phyloP scores from a whole-genome alignment of 352 stramenopile species.

The Elongisporangium undulatum region DNA sequence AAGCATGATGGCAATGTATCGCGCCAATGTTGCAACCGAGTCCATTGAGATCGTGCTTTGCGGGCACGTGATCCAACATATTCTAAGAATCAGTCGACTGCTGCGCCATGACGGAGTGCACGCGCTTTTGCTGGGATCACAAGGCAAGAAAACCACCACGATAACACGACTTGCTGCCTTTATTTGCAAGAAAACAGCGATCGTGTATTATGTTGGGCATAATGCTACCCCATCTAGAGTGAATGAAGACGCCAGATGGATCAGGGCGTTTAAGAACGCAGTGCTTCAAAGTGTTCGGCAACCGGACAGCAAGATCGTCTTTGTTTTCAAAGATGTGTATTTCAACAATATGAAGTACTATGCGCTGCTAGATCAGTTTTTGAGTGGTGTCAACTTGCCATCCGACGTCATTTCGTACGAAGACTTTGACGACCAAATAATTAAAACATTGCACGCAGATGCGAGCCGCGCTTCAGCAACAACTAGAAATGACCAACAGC shows the following conservation, averaged over 20 bases:
- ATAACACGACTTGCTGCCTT: constrained; percentile 48
- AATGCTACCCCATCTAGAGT: neutral
- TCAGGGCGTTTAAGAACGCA: constrained; percentile 22
- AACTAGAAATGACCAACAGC: neutral
- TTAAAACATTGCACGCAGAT: constrained; percentile 16
- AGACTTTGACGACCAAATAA: constrained; percentile 43
- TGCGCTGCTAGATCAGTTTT: constrained; percentile 36
- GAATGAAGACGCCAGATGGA: constrained; percentile 20
- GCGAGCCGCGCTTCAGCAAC: neutral
- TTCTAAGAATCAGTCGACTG: constrained; percentile 46
- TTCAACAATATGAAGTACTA: constrained; percentile 29
- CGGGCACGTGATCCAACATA: constrained; percentile 44
- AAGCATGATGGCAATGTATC: constrained; percentile 56
- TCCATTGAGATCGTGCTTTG: constrained; percentile 49
- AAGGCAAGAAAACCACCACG: constrained; percentile 44
- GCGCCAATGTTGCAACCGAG: constrained; percentile 17
- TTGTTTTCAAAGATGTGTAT: constrained; percentile 52
- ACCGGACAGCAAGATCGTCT: constrained; percentile 31
- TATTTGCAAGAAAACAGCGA: constrained; percentile 36
- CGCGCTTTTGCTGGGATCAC: constrained; percentile 38
- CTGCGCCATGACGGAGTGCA: constrained; percentile 29
- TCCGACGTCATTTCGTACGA: constrained; percentile 43
- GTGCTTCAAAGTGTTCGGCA: constrained; percentile 36
- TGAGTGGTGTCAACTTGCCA: constrained; percentile 30
- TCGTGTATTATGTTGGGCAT: constrained; percentile 20